Conservation (phyloP, 2,329 filamentous ascomycete species). For the Knufia fluminis region DNA sequence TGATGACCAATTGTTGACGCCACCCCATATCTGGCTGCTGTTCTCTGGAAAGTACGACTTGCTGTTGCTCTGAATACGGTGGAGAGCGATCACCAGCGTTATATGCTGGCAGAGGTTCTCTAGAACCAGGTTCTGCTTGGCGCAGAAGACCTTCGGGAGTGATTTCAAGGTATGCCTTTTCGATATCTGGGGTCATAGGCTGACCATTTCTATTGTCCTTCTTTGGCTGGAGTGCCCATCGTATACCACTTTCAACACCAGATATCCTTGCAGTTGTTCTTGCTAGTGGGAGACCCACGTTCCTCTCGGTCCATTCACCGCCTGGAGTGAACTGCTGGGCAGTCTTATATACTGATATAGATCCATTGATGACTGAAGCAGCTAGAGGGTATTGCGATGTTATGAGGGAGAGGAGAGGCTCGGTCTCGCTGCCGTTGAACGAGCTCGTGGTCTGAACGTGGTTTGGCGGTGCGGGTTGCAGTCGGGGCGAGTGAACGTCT, state of each 20-base stretch:
- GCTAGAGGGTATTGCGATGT: conserved; percentile 82
- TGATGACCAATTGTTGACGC: conserved; percentile 78
- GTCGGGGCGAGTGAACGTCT: conserved; percentile 22
- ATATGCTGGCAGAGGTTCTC: conserved; percentile 74
- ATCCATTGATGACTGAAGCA: conserved; percentile 73
- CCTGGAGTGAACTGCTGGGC: conserved; percentile 87
- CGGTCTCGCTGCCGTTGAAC: conserved; percentile 46
- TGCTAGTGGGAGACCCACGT: conserved; percentile 69
- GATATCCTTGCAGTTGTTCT: conserved; percentile 79
- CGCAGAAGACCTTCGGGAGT: conserved; percentile 13
- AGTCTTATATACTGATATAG: conserved; percentile 72
- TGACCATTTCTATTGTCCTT: conserved; percentile 21
- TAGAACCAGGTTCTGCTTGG: conserved; percentile 25
- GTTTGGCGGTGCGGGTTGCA: conserved; percentile 52
- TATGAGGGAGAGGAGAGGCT: conserved; percentile 76
- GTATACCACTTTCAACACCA: conserved; percentile 75
- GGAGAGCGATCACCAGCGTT: conserved; percentile 50
- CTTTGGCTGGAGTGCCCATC: conserved; percentile 61
- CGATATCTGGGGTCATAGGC: conserved; percentile 15
- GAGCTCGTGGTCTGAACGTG: conserved; percentile 29
- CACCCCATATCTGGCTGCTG: conserved; percentile 40
- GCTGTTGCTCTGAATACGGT: conserved; percentile 18
- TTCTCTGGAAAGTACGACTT: conserved; percentile 10
- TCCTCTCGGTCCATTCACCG: conserved; percentile 83
- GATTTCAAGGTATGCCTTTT: conserved; percentile 19